Evolutionary conservation across 2,329 filamentous ascomycete species (phyloP).

Genomic region (Epichloe festucae): DNA sequence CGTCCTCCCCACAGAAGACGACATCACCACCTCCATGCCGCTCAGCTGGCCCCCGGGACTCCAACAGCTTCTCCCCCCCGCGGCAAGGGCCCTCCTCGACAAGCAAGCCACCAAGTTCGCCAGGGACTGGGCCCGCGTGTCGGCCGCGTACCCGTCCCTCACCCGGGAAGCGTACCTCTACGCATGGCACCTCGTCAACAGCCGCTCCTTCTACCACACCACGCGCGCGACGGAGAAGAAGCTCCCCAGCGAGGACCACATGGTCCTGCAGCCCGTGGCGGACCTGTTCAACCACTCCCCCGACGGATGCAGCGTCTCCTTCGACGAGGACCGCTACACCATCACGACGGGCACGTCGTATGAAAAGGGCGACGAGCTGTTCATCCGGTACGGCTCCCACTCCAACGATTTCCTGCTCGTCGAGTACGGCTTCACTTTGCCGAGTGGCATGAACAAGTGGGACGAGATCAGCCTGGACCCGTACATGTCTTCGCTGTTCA

Average conservation of each 20-base stretch:
- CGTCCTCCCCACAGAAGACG: constrained; percentile 50
- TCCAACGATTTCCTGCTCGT: constrained; percentile 57
- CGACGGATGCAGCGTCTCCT: constrained; percentile 38
- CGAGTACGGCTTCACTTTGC: constrained; percentile 47
- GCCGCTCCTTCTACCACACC: constrained; percentile 47
- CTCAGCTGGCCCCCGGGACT: constrained; percentile 32
- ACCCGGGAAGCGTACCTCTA: constrained; percentile 34
- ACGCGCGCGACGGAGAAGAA: constrained; percentile 30
- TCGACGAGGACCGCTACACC: constrained; percentile 37
- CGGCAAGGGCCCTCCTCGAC: constrained; percentile 30
- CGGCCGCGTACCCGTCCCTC: constrained; percentile 13
- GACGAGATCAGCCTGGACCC: constrained; percentile 37
- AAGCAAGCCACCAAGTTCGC: constrained; percentile 37
- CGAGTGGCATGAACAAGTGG: constrained; percentile 31
- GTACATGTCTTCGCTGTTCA: constrained; percentile 28
- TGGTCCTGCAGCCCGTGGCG: constrained; percentile 58
- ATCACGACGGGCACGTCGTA: constrained; percentile 40
- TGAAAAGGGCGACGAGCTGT: constrained; percentile 47
- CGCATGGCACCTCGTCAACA: constrained; percentile 48
- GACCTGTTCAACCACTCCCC: constrained; percentile 56
- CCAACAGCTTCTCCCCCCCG: constrained; percentile 30
- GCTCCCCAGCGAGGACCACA: constrained; percentile 39
- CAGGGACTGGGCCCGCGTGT: constrained; percentile 26
- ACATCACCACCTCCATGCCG: constrained; percentile 39
- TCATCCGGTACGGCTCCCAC: constrained; percentile 56